Conservation (phyloP, 768 basidiomycete species). For the Mrakia gelida region DNA sequence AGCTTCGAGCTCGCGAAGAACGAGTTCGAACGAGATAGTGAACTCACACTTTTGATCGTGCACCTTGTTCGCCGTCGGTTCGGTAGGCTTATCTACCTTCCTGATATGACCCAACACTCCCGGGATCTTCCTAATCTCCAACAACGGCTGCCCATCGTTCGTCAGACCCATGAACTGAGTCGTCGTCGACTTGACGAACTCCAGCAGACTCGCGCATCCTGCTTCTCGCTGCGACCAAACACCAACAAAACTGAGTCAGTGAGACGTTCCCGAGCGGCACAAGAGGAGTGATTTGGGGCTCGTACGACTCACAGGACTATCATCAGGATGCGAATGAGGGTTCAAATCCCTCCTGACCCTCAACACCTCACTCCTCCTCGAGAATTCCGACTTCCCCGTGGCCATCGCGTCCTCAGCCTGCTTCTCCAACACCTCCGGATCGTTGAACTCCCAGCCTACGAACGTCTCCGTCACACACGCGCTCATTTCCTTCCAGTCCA, state of each 20-base stretch:
- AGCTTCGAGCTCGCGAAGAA: background rate
- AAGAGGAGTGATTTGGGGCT: too few species aligned
- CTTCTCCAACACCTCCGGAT: constrained; percentile 5
- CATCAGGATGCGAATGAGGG: constrained; percentile 17
- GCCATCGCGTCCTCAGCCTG: constrained; percentile 21
- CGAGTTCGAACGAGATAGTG: background rate
- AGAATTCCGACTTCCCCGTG: constrained; percentile 26
- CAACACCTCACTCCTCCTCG: constrained; percentile 9
- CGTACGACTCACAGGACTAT: constrained; percentile 26
- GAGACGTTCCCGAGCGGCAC: too few species aligned
- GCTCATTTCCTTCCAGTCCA: constrained; percentile 27
- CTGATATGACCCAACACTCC: background rate
- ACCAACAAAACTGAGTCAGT: background rate
- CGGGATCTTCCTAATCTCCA: constrained; percentile 18
- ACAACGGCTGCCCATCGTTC: constrained; percentile 16
- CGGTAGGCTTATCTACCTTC: background rate
- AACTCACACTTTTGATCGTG: constrained; percentile 22
- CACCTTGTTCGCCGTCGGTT: background rate
- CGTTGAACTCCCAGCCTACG: background rate
- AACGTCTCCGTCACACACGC: background rate
- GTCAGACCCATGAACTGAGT: background rate
- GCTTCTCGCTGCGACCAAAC: constrained; percentile 18
- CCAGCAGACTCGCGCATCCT: constrained; percentile 4
- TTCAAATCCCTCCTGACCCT: constrained; percentile 17
- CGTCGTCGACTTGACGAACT: constrained; percentile 24